A percentile compares a stretch with the other conserved stretches of the same genome.
Evolutionary conservation across 495 filamentous ascomycete species (phyloP).

Genomic region (Bathelium albidoporum): DNA sequence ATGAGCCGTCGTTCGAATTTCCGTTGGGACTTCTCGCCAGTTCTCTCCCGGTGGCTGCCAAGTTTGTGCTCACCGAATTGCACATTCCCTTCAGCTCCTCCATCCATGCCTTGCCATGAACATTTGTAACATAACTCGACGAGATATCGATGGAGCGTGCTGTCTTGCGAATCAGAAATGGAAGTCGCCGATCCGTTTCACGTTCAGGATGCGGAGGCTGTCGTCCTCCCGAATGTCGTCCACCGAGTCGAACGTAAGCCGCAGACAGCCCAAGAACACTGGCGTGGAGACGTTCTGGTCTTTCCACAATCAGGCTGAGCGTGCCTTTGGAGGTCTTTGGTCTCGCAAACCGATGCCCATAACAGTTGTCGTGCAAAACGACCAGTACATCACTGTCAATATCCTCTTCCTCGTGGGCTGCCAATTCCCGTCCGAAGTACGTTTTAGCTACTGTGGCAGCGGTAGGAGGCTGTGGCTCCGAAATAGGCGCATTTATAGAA

Average conservation of each 20-base stretch:
- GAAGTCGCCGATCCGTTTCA: slow-evolving; percentile 44
- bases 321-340: slow-evolving; percentile 57
- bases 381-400: slow-evolving; percentile 57
- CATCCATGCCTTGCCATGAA: slow-evolving; percentile 86
- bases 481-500: slow-evolving; percentile 14
- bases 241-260: slow-evolving; percentile 83
- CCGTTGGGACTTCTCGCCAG: slow-evolving; percentile 38
- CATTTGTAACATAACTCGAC: slow-evolving; percentile 63
- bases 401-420: slow-evolving; percentile 43
- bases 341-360: slow-evolving; percentile 79
- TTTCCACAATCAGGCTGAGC: slow-evolving; percentile 72
- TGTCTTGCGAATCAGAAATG: slow-evolving; percentile 75
- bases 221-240: slow-evolving; percentile 61
- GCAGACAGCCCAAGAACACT: slow-evolving; percentile 67
- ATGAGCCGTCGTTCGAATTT: slow-evolving; percentile 31
- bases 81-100: slow-evolving; percentile 80
- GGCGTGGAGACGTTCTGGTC: slow-evolving; percentile 85
- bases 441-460: slow-evolving; percentile 58
- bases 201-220: slow-evolving; percentile 52
- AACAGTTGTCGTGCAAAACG: slow-evolving; percentile 84
- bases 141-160: slow-evolving; percentile 50
- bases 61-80: slow-evolving; percentile 58
- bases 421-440: slow-evolving; percentile 60
- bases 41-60: slow-evolving; percentile 66
- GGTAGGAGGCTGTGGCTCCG: slow-evolving; percentile 42